Conservation (phyloP, 176 grass and related monocot genomes). For the Ensete glaucum region DNA sequence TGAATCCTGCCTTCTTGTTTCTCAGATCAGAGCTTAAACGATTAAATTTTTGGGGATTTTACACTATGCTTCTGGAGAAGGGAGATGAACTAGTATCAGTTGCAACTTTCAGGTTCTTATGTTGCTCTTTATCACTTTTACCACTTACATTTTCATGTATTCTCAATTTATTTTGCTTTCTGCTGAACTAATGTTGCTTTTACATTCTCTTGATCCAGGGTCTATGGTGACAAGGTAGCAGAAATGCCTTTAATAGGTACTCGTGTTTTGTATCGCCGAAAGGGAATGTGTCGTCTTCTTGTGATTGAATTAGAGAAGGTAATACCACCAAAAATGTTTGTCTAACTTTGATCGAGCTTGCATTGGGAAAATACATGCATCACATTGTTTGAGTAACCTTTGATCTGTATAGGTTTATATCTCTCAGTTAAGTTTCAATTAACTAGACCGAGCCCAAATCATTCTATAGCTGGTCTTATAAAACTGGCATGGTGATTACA, state of each 20-base stretch:
- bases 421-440: background rate
- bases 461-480: background rate
- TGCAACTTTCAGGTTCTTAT: constrained; percentile 60
- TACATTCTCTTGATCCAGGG: constrained; percentile 32
- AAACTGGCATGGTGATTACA: background rate
- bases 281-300: constrained; percentile 56
- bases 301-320: constrained; percentile 67
- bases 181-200: constrained; percentile 21
- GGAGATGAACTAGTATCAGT: constrained; percentile 52
- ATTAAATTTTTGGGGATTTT: constrained; percentile 79
- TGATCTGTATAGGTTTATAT: background rate
- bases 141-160: background rate
- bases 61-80: constrained; percentile 55
- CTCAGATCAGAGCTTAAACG: constrained; percentile 49
- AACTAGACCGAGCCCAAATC: background rate
- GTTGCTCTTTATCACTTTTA: background rate
- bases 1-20: constrained; percentile 12
- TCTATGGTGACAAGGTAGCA: constrained; percentile 58
- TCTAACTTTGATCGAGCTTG: background rate
- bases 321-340: constrained; percentile 20
- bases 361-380: background rate
- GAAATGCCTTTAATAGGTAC: constrained; percentile 67
- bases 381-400: background rate
- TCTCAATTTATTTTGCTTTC: constrained; percentile 6
- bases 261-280: constrained; percentile 30